Conservation (phyloP, 2,329 filamentous ascomycete species). For the Tolypocladium pustulatum region DNA sequence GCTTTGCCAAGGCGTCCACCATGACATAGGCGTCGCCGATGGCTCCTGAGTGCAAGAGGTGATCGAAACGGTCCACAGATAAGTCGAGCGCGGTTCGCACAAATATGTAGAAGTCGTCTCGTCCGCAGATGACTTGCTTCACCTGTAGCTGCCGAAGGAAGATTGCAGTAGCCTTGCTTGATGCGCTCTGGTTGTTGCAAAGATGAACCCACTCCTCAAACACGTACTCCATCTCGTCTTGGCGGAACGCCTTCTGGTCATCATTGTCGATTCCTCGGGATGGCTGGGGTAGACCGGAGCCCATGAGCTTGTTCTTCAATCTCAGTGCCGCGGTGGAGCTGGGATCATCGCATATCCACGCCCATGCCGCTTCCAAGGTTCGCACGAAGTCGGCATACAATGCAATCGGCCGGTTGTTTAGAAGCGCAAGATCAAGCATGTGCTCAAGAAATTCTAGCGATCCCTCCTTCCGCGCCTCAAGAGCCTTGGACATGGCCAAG, state of each 20-base stretch:
- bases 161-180: conserved; percentile 58
- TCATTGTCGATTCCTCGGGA: conserved; percentile 41
- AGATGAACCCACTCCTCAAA: conserved; percentile 93
- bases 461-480: conserved; percentile 58
- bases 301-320: conserved; percentile 53
- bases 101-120: conserved; percentile 71
- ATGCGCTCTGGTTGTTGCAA: conserved; percentile 64
- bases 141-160: conserved; percentile 81
- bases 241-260: conserved; percentile 40
- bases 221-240: conserved; percentile 85
- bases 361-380: conserved; percentile 70
- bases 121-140: conserved; percentile 58
- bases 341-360: conserved; percentile 69
- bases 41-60: conserved; percentile 51
- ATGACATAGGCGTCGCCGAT: conserved; percentile 46
- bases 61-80: conserved; percentile 69
- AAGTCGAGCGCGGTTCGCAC: conserved; percentile 72
- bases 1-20: conserved; percentile 72
- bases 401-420: conserved; percentile 67
- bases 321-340: conserved; percentile 53
- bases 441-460: conserved; percentile 73
- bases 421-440: conserved; percentile 66
- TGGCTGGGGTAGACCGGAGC: conserved; percentile 28
- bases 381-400: conserved; percentile 78
- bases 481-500: conserved; percentile 59